Evolutionary conservation across 1,139 yeast species (phyloP), one percentile per base, ranked within the genome.

Genomic region (Geotrichum aggregatum): DNA sequence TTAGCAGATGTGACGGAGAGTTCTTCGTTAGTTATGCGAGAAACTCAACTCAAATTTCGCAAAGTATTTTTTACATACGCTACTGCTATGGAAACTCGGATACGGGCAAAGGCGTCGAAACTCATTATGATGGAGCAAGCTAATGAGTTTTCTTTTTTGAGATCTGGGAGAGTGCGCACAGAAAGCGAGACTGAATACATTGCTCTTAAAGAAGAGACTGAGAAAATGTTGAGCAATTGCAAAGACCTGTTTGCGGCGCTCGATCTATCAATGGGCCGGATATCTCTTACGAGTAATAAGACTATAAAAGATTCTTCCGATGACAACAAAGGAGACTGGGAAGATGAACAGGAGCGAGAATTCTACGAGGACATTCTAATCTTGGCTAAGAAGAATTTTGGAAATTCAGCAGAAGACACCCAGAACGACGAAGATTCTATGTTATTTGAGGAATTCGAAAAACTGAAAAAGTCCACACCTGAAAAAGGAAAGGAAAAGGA

Each of bases 41-140:
- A 54, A 56, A 52, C 56, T 19, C 63, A 67, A 49, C 52, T 54
- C 6, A 59, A 63, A 35, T 58, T 73, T 19, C 58, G 59, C 34
- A 66, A 71, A 10, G 64, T 82, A 1, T 75, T 82, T 49, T 66
- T 65, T 13, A 66, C 71, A 0, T 87, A 82, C 62, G 69, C 80
- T 0, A 71, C 73, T 18, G 76, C 76, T 0, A 72, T 80, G 2
- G 69, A 76, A 30, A 63, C 69, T 2, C 65, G 70, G 21, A 63
- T 81, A 0, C 62, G 65, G 4, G 66, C 65, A 1, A 59, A 76
- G 31, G 73, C 77, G 1, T 13, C 47, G 11, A 40, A 39, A 26
- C 51, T 54, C 11, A 43, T 54, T 14, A 22, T 22, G 18, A 36
- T 54, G 44, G 54, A 54, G 26, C 45, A 52, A n/a, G 28, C 28